Percentiles rank a stretch among this genome's conserved stretches.
Conservation (phyloP, 2,329 filamentous ascomycete genomes). For the Pseudocercospora eumusae region DNA sequence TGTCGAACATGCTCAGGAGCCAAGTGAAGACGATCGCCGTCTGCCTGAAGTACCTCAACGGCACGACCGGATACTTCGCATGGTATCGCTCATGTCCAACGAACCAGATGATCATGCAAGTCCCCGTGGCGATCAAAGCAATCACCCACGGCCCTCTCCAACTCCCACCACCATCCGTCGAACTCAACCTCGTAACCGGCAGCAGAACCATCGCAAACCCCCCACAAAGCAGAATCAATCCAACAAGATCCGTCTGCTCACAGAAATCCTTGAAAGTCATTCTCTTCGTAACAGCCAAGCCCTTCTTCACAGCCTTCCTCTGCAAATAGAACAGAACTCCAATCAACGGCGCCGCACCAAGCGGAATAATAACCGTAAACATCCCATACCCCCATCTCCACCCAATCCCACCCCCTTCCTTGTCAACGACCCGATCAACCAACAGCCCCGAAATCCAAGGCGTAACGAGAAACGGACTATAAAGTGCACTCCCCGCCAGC, state of each 20-base stretch:
- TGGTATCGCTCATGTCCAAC: conserved; percentile 52
- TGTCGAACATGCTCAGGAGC: conserved; percentile 47
- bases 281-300: conserved; percentile 34
- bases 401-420: conserved; percentile 44
- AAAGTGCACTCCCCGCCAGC: conserved; percentile 44
- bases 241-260: conserved; percentile 40
- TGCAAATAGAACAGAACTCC: conserved; percentile 44
- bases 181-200: conserved; percentile 48
- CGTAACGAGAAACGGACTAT: conserved; percentile 45
- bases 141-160: conserved; percentile 53
- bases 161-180: conserved; percentile 31
- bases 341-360: conserved; percentile 42
- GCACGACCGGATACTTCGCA: conserved; percentile 51
- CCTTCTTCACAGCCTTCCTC: conserved; percentile 37
- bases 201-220: conserved; percentile 54
- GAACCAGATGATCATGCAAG: conserved; percentile 46
- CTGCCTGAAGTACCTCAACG: conserved; percentile 50
- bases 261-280: conserved; percentile 41
- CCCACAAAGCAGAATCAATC: conserved; percentile 51
- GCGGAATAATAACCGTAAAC: conserved; percentile 48
- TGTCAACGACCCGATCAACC: conserved; percentile 45
- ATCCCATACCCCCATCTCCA: conserved; percentile 52
- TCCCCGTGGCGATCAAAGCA: conserved; percentile 49
- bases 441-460: conserved; percentile 48
- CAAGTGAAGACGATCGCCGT: conserved; percentile 47